Conservation (phyloP, 2,329 filamentous ascomycete genomes). For the Scolecobasidium constrictum region DNA sequence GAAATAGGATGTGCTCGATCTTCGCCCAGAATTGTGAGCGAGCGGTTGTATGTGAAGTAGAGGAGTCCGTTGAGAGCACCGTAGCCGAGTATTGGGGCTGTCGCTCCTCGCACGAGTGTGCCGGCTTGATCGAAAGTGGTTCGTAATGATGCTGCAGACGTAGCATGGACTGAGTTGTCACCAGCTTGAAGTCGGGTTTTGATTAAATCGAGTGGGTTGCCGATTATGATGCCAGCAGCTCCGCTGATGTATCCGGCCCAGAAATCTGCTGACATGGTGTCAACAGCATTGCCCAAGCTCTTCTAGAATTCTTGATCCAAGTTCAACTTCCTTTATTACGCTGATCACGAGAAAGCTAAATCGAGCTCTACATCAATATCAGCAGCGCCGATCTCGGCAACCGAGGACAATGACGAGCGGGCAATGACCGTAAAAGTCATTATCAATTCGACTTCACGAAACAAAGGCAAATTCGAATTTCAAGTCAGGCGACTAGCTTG, state of each 20-base stretch:
- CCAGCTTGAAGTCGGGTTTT: slow-evolving; percentile 74
- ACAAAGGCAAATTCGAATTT: too few relatives aligned
- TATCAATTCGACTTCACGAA: too few relatives aligned
- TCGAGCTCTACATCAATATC: too few relatives aligned
- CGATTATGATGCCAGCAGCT: slow-evolving; percentile 74
- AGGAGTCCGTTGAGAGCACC: slow-evolving; percentile 84
- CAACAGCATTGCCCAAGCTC: background rate
- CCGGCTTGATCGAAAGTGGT: slow-evolving; percentile 10
- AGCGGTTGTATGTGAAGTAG: slow-evolving; percentile 83
- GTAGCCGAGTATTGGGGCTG: slow-evolving; percentile 80
- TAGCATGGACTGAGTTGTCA: slow-evolving; percentile 5
- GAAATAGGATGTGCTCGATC: slow-evolving; percentile 15
- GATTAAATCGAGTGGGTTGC: slow-evolving; percentile 72
- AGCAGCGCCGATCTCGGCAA: too few relatives aligned
- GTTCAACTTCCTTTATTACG: background rate
- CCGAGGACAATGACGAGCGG: too few relatives aligned
- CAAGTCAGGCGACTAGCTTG: too few relatives aligned
- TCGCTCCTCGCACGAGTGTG: slow-evolving; percentile 44
- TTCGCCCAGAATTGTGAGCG: slow-evolving; percentile 50
- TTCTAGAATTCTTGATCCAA: background rate
- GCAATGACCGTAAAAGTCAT: too few relatives aligned
- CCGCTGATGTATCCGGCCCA: slow-evolving; percentile 89
- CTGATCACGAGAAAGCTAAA: background rate
- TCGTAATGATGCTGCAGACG: slow-evolving; percentile 6
- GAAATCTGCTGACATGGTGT: slow-evolving; percentile 72